Conservation (phyloP, 2,329 filamentous ascomycete species). For the Anisogramma anomala region DNA sequence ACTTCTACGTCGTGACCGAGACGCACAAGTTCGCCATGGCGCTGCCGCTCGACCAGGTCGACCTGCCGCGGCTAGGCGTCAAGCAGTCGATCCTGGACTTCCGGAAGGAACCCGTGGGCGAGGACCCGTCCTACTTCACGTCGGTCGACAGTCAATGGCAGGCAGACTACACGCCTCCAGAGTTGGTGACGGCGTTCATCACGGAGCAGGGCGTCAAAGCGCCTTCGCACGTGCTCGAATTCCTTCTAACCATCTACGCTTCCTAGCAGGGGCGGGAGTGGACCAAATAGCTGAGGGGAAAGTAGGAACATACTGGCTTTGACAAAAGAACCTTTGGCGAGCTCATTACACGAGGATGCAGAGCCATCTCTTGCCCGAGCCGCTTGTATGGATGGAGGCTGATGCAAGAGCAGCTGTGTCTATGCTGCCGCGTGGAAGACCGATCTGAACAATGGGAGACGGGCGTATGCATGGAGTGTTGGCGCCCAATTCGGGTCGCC, state of each 20-base stretch:
- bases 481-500: too few species aligned
- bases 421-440: too few species aligned
- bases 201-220: constrained; percentile 64
- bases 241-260: constrained; percentile 51
- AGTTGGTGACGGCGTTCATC: constrained; percentile 60
- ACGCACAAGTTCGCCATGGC: constrained; percentile 93
- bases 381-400: not conserved
- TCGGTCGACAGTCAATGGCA: constrained; percentile 38
- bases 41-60: constrained; percentile 70
- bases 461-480: too few species aligned
- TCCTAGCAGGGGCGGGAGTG: not conserved
- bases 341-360: not conserved
- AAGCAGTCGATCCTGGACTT: constrained; percentile 70
- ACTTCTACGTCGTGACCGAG: constrained; percentile 85
- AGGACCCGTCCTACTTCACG: constrained; percentile 17
- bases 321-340: not conserved
- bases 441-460: too few species aligned
- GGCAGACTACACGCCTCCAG: constrained; percentile 63
- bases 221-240: constrained; percentile 58
- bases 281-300: not conserved
- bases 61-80: constrained; percentile 51
- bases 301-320: not conserved
- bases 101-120: constrained; percentile 39
- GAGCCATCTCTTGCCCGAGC: too few species aligned
- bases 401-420: too few species aligned